Base-by-base conservation (phyloP, 768 basidiomycete genomes). In the Xerocomus spinulosus region DNA sequence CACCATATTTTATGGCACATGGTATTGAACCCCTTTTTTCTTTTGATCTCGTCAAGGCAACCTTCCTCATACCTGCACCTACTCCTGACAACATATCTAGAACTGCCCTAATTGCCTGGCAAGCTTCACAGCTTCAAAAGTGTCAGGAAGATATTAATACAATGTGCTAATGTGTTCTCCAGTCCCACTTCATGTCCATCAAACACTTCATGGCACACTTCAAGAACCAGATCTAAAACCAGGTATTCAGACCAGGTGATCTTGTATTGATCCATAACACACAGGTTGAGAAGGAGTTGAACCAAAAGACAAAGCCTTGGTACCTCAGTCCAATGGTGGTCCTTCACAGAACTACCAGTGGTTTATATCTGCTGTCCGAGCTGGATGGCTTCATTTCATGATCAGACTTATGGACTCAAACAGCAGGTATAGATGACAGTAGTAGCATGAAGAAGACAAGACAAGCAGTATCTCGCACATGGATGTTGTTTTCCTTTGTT, bases 281-380 rank as follows among this genome's bases (percentile, higher is more conserved):
- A 0, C 2, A n/a, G 8, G 21, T 52, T 21, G 29, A 49, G 33
- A 45, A 48, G 15, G 32, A 49, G 1, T 49, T 62, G 3, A 59
- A 65, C 48, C 28, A 53, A 3, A 69, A 68, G 42, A 47, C 46
- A 25, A 49, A 56, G 26, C 56, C 58, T 0, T 51, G 54, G 0
- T 68, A 65, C 26, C 32, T 63, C 0, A 62, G 66, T 3, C 66
- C 61, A 0, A 53, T 61, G 39, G 39, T 67, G 9, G 58, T 68
- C 7, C 44, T 67, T 15, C 15, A 32, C 0, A 37, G 50, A 5
- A 65, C 51, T 35, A 21, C 43, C 0, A 57, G 59, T 24, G 63
- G 60, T 2, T 52, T 57, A 0, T 68, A 67, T 42, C 50, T 64
- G 24, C 33, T 69, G 2, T 26, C 49, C 0, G 61, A 69, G 49